Evolutionary conservation across 306 rosid species (phyloP).

Genomic region (Sicyos edulis): DNA sequence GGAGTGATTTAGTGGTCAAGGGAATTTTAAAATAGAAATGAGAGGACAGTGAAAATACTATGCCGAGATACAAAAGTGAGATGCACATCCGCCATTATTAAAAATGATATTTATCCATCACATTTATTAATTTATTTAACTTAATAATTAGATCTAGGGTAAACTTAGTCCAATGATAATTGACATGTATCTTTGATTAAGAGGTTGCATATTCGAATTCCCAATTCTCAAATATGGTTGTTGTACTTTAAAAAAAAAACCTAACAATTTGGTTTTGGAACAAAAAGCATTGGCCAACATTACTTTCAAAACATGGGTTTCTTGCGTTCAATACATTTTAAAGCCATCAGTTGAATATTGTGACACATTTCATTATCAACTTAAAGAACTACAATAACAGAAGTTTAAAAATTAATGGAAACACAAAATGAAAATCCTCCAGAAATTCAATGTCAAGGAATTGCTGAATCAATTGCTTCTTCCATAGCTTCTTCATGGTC

Average conservation of each 20-base stretch:
- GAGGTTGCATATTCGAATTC: no score
- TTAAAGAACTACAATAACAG: constrained; percentile 4
- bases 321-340: neutral
- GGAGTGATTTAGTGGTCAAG: no score
- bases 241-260: no score
- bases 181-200: no score
- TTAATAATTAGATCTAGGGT: no score
- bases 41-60: no score
- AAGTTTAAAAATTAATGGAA: neutral
- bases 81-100: neutral
- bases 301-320: neutral
- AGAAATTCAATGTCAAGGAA: constrained; percentile 32
- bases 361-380: neutral
- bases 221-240: no score
- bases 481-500: constrained; percentile 31
- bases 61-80: no score
- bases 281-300: neutral
- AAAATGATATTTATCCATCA: neutral
- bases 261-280: neutral
- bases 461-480: constrained; percentile 29
- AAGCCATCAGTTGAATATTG: neutral
- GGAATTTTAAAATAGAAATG: no score
- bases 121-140: neutral
- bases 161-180: no score
- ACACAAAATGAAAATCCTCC: neutral